phyloP scores from a whole-genome alignment of 352 stramenopile species.

The Pythium volutum region DNA sequence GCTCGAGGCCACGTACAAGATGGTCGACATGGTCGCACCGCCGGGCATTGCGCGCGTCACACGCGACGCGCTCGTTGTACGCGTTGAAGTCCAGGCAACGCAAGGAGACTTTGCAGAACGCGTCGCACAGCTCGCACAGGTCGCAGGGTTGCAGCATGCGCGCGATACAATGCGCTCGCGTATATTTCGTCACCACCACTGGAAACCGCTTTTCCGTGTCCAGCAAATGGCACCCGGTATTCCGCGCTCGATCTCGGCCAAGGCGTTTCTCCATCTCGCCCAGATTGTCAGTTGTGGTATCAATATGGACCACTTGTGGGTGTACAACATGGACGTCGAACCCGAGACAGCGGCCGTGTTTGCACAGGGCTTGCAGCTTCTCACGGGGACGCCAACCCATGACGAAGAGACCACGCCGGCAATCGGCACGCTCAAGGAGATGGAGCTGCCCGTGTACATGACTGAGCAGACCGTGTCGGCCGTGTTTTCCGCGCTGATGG shows the following conservation, averaged over 20 bases:
- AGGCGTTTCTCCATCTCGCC: conserved; percentile 4
- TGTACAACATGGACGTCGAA: conserved; percentile 6
- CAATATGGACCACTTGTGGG: not conserved
- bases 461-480: conserved; percentile 1
- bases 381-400: not conserved
- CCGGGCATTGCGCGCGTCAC: not conserved
- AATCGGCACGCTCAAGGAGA: not conserved
- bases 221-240: not conserved
- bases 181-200: not conserved
- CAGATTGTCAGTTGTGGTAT: conserved; percentile 3
- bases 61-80: not conserved
- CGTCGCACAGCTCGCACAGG: conserved; percentile 5
- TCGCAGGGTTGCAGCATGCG: not conserved
- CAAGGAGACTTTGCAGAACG: conserved; percentile 11
- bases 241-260: conserved; percentile 6
- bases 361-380: conserved; percentile 7
- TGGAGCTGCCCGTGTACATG: conserved; percentile 6
- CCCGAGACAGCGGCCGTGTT: not conserved
- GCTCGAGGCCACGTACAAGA: conserved; percentile 5
- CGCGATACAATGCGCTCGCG: not conserved
- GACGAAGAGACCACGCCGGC: not conserved
- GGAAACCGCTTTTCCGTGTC: conserved; percentile 10
- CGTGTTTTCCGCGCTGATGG: conserved; percentile 4
- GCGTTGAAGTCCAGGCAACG: not conserved
- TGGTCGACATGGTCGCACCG: not conserved